Conservation (phyloP, 495 filamentous ascomycete species). For the Trichoderma gamsii region DNA sequence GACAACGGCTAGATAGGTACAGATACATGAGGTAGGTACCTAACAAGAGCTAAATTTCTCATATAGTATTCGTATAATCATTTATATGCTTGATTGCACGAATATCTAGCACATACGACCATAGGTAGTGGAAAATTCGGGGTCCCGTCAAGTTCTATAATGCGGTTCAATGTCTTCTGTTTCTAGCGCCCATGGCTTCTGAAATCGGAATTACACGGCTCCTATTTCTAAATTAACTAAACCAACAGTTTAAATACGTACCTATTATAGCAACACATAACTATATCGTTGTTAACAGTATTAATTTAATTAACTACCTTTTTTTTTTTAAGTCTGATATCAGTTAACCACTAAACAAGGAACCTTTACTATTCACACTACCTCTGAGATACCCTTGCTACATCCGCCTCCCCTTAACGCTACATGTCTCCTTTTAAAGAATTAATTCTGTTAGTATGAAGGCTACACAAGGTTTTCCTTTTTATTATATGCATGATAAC, state of each 20-base stretch:
- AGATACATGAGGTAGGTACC: too few species aligned
- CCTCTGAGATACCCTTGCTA: neutral
- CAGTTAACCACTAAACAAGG: neutral
- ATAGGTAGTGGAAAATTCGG: neutral
- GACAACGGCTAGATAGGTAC: too few species aligned
- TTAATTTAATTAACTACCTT: neutral
- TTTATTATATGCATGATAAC: neutral
- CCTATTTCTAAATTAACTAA: neutral
- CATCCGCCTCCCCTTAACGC: neutral
- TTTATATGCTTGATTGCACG: too few species aligned
- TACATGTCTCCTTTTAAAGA: neutral
- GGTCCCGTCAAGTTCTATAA: constrained; percentile 1
- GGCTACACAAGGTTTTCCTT: neutral
- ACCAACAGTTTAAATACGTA: too few species aligned
- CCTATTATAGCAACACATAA: too few species aligned
- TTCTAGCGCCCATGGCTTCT: neutral
- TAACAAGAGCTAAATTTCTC: too few species aligned
- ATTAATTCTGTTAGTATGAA: neutral
- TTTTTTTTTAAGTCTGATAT: neutral
- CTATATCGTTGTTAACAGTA: too few species aligned
- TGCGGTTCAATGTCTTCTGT: neutral
- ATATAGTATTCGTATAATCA: too few species aligned
- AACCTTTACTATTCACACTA: neutral
- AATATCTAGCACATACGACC: too few species aligned
- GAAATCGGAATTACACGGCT: neutral